Base-by-base conservation (phyloP, 2,329 filamentous ascomycete genomes). In the Aspergillus sp. region DNA sequence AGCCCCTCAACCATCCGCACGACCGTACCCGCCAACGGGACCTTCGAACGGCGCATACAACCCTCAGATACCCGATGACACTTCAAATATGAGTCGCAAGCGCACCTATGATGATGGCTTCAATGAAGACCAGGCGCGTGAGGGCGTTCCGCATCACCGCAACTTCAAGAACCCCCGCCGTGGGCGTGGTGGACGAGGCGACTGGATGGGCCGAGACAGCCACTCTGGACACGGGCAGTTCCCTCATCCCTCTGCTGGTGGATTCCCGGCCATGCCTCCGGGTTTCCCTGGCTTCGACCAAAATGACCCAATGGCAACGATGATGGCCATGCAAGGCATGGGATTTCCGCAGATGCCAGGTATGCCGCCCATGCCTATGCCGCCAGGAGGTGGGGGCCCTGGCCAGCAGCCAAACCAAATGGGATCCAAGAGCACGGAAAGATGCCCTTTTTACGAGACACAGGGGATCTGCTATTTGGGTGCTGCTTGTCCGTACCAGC, bases 381-480 rank as follows among this genome's bases (percentile, higher is more conserved):
- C 72, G 44, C 64, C 72, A 19, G 31, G 25, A 15, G 66, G 68
- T 33, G 61, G 64, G 37, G 62, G 47, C 21, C 57, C 67, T 7
- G 66, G 66, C 9, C 68, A 70, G 52, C 65, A 68, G 31, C 66
- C 60, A 50, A 70, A 70, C 15, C 64, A 70, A 17, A 67, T 72
- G 50, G 66, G 64, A 44, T 52, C 69, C 53, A 66, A 77, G 65
- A 66, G 68, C 58, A 64, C 74, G 54, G 65, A 76, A 69, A 76
- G 80, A 50, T 87, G 84, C 66, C 76, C 75, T 40, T 82, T 85
- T 67, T 87, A 85, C 62, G 82, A 86, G 59, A 82, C 74, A 0
- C 82, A 84, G 62, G 84, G 84, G 6, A 85, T 82, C 58, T 87
- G 84, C 65, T 79, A 82, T 12, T 64, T 81, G 45, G 84, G 84